Evolutionary conservation across 176 grass and related monocot genomes (phyloP), one percentile per base, ranked within the genome.

Genomic region (Eleusine coracana): DNA sequence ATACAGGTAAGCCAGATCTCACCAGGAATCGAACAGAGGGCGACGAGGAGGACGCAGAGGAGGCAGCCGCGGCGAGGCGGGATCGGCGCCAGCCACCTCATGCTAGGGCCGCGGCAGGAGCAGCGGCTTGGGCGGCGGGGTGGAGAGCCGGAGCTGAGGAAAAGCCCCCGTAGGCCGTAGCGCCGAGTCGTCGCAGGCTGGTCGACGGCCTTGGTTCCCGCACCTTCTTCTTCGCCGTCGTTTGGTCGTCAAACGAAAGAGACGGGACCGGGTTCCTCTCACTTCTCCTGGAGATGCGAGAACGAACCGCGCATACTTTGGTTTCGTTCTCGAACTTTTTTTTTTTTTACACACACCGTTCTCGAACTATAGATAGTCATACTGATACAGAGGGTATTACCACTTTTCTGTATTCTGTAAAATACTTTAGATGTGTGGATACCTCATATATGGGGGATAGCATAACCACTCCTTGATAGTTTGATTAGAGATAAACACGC

Each of bases 21-120:
- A 90, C 88, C 75, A 80, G 84, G 80, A 73, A 80, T 75, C 63
- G 80, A 62, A 70, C 21, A 83, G 75, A 79, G 40, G 74, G 70
- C 74, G 54, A 80, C 63, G 27, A 90, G n/a, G 7, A 84, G 75
- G 75, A 46, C 51, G 69, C 75, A 1, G 6, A 78, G 40, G 63
- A 21, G 18, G 52, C 15, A 54, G 52, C 52, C 4, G 70, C 20
- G 34, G 75, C 18, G 52, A 65, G 10, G 76, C 63, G 70, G 80
- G 62, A 80, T 64, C 52, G 54, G 44, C 69, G 16, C 75, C 44
- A 64, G 63, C 88, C 80, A 65, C 80, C 84, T 87, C 88, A 87
- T 90, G 84, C 80, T 87, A 79, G 45, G 42, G 62, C 44, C 10
- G 80, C 61, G 69, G 61, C 25, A 34, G 74, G 27, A 28, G 51